Evolutionary conservation across 768 basidiomycete species (phyloP).

Genomic region (Pluteus cervinus): DNA sequence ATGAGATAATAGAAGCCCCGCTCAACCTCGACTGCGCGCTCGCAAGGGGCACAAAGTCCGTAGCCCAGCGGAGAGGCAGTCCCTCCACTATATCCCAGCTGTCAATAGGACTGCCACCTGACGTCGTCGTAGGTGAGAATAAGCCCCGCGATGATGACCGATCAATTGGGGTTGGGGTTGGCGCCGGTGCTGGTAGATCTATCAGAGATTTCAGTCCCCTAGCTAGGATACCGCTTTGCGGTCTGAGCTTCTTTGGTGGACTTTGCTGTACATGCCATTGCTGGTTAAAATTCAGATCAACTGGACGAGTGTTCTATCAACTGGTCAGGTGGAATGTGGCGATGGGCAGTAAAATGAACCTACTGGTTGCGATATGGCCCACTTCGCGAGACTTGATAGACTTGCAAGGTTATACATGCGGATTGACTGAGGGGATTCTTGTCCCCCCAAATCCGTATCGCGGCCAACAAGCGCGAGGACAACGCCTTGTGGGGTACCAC

Average conservation of each 20-base stretch:
- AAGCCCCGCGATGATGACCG: slow-evolving; percentile 29
- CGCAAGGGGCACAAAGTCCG: slow-evolving; percentile 79
- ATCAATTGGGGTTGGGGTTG: too few species aligned
- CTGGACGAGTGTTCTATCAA: slow-evolving; percentile 50
- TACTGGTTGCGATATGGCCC: slow-evolving; percentile 66
- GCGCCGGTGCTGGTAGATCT: slow-evolving; percentile 20
- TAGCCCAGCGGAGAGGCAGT: slow-evolving; percentile 78
- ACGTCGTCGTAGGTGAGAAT: slow-evolving; percentile 24
- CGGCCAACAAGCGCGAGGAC: slow-evolving; percentile 71
- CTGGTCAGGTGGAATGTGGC: slow-evolving; percentile 2
- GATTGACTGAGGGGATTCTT: slow-evolving; percentile 50
- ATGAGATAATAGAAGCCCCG: slow-evolving; percentile 53
- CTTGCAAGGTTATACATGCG: slow-evolving; percentile 85
- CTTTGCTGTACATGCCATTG: slow-evolving; percentile 47
- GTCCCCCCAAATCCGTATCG: too few species aligned
- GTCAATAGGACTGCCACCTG: too few species aligned
- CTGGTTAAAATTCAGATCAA: slow-evolving; percentile 50
- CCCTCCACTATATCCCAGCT: slow-evolving; percentile 73
- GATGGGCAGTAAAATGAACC: not conserved
- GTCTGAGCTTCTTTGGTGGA: slow-evolving; percentile 42
- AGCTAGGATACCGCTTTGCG: slow-evolving; percentile 53
- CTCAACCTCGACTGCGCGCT: slow-evolving; percentile 56
- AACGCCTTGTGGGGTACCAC: slow-evolving; percentile 59
- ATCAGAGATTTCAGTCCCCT: slow-evolving; percentile 59
- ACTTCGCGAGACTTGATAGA: slow-evolving; percentile 68